Percentiles rank a stretch among this genome's conserved stretches.
Evolutionary conservation across 176 grass and related monocot genomes (phyloP).

Genomic region (Zea mays): DNA sequence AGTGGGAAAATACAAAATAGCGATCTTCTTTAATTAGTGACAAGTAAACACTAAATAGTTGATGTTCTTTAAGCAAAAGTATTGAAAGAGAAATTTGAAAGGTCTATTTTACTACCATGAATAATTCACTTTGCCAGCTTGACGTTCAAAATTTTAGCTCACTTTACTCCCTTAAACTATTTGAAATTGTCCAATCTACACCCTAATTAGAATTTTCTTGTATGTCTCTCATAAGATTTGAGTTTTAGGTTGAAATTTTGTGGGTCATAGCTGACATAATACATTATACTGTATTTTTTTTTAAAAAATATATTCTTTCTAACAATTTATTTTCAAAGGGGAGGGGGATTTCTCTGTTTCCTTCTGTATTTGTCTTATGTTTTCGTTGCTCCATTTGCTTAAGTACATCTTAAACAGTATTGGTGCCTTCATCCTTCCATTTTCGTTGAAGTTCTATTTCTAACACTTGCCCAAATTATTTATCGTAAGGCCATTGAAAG

Average conservation of each 20-base stretch:
- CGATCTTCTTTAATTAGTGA: neutral
- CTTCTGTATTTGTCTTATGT: constrained; percentile 8
- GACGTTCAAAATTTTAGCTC: too few species aligned
- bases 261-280: too few species aligned
- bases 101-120: too few species aligned
- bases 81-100: neutral
- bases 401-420: constrained; percentile 13
- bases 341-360: neutral
- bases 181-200: too few species aligned
- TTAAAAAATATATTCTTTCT: too few species aligned
- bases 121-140: too few species aligned
- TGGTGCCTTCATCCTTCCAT: constrained; percentile 6
- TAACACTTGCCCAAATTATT: constrained; percentile 26
- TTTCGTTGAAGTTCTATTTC: constrained; percentile 23
- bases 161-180: too few species aligned
- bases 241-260: too few species aligned
- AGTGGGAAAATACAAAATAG: neutral
- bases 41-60: neutral
- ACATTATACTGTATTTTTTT: too few species aligned
- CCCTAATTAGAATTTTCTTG: too few species aligned
- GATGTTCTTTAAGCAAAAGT: neutral
- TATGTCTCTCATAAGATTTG: too few species aligned
- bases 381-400: constrained; percentile 1
- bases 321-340: neutral
- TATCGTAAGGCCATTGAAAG: constrained; percentile 51